Evolutionary conservation across 73 alveolate genomes (phyloP).

Genomic region (Paramecium sexaurelia): DNA sequence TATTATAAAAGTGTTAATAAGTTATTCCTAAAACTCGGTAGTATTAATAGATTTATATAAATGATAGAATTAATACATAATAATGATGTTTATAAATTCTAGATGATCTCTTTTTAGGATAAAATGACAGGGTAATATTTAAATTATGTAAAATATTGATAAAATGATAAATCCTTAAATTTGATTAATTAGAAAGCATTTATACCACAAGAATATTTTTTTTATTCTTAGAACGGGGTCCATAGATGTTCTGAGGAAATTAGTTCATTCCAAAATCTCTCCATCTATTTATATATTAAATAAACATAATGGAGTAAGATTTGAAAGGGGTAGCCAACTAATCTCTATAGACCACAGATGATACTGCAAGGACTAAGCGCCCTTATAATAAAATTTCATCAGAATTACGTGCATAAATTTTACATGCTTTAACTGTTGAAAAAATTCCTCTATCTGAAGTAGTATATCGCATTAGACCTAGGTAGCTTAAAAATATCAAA

Average conservation of each 20-base stretch:
- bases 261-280: not conserved
- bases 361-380: not conserved
- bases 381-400: constrained; percentile 27
- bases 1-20: no score
- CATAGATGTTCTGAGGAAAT: not conserved
- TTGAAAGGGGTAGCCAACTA: not conserved
- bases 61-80: no score
- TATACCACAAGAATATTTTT: not conserved
- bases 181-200: not conserved
- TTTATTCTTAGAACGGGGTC: constrained; percentile 8
- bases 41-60: not conserved
- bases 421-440: constrained; percentile 15
- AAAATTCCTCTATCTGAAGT: constrained; percentile 9
- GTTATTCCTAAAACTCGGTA: no score
- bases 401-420: constrained; percentile 21
- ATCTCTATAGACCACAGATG: not conserved
- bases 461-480: not conserved
- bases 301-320: not conserved
- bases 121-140: not conserved
- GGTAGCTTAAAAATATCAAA: not conserved
- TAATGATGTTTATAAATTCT: not conserved
- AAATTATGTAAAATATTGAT: not conserved
- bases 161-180: not conserved
- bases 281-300: not conserved
- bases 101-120: not conserved